phyloP scores from a whole-genome alignment of 1,139 yeast genomes.

The Yamadazyma sp. region DNA sequence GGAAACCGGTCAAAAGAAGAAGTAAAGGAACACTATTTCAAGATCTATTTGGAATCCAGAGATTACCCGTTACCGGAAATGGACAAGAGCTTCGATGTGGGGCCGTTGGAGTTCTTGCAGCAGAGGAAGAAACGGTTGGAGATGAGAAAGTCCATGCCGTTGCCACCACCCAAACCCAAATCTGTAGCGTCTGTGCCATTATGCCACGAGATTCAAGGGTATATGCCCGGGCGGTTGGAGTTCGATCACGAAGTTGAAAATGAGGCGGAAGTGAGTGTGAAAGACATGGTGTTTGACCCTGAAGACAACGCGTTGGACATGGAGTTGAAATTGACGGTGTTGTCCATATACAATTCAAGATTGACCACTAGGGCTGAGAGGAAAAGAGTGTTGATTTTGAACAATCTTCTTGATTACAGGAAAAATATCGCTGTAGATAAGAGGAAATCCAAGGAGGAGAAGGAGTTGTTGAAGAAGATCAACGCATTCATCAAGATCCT shows the following conservation, averaged over 20 bases:
- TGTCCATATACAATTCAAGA: slow-evolving; percentile 87
- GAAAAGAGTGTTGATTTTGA: slow-evolving; percentile 76
- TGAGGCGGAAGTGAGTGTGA: slow-evolving; percentile 91
- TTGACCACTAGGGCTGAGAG: slow-evolving; percentile 91
- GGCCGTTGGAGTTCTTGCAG: slow-evolving; percentile 69
- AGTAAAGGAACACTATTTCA: slow-evolving; percentile 77
- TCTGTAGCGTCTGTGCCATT: slow-evolving; percentile 92
- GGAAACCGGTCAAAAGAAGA: slow-evolving; percentile 93
- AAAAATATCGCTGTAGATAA: slow-evolving; percentile 75
- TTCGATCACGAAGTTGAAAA: slow-evolving; percentile 96
- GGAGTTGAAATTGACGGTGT: slow-evolving; percentile 80
- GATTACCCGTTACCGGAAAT: slow-evolving; percentile 84
- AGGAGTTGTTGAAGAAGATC: slow-evolving; percentile 70
- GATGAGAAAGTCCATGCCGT: slow-evolving; percentile 61
- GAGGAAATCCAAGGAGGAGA: slow-evolving; percentile 83
- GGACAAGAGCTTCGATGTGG: slow-evolving; percentile 63
- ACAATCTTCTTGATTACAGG: slow-evolving; percentile 80
- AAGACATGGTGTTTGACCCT: slow-evolving; percentile 93
- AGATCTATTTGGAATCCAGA: slow-evolving; percentile 64
- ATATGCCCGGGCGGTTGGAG: slow-evolving; percentile 97
- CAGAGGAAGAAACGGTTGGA: slow-evolving; percentile 74
- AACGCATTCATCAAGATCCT: slow-evolving; percentile 82
- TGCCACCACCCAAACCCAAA: slow-evolving; percentile 78
- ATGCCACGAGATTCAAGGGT: slow-evolving; percentile 96
- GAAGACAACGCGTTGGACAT: slow-evolving; percentile 88